Evolutionary conservation across 2,329 filamentous ascomycete species (phyloP), one percentile per base, ranked within the genome.

Genomic region (Arthrinium phaeospermum): DNA sequence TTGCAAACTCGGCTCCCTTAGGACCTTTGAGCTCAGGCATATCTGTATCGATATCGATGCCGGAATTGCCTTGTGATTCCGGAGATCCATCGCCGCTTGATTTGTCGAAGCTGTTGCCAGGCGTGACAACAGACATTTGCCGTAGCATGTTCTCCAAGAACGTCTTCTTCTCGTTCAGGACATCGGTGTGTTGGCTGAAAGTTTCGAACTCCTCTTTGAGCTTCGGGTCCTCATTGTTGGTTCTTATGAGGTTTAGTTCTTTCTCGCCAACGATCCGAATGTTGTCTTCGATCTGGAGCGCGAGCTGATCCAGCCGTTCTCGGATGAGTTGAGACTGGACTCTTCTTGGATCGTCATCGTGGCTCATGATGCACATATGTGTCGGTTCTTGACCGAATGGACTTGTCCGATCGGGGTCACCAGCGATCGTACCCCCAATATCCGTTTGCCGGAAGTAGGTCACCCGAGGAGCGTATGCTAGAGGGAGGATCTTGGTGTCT

Each of bases 381-480:
- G 96, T 98, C 0, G 94, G 92, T 81, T 99, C 96, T 70, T 97
- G 89, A 14, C 96, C 97, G 80, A 99, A 99, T 0, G 93, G 92
- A 81, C 95, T 98, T 19, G 91, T 94, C 53, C 95, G 88, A 71
- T 94, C 92, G 12, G 93, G 89, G 77, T 97, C 94, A n/a, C 93
- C 92, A 69, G 91, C 90, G 73, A 95, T 94, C 30, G 91, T 89
- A 73, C 94, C 92, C 22, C 91, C 91, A 80, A 98, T 96, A 77
- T 99, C 96, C 1, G 96, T 99, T 82, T 99, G 95, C 45, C 96
- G 91, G 85, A 98, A 98, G 82, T 99, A 99, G 0, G 96, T 98
- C 78, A 99, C 93, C 1, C 96, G 91, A n/a, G 96, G 97, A 27
- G 96, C 94, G 78, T 92, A 98, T 0, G 94, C 95, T 12, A 99